Evolutionary conservation across 768 basidiomycete species (phyloP).

Genomic region (Suillus clintonianus): DNA sequence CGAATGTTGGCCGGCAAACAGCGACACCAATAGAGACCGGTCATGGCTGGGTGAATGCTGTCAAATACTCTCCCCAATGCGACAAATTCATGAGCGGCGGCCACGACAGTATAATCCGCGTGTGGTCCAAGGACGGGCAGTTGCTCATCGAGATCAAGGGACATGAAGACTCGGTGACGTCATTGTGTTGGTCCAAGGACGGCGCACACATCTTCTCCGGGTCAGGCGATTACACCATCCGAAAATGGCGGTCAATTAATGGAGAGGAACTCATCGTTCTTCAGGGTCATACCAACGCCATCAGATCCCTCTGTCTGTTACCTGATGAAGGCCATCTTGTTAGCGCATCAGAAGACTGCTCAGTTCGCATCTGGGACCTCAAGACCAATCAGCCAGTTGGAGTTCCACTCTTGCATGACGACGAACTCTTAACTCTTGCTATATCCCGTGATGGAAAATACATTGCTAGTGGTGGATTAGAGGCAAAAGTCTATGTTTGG

Average conservation of each 20-base stretch:
- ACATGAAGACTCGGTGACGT: neutral
- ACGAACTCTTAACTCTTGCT: too few relatives aligned
- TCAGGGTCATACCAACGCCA: neutral
- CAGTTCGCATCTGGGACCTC: neutral
- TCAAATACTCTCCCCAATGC: neutral
- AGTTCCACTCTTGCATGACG: too few relatives aligned
- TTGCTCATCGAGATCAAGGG: neutral
- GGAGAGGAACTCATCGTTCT: neutral
- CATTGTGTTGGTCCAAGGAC: neutral
- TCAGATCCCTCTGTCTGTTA: neutral
- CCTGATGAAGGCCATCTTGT: neutral
- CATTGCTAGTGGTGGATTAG: too few relatives aligned
- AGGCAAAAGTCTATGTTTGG: too few relatives aligned
- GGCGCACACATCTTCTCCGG: neutral
- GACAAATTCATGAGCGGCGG: neutral
- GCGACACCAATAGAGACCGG: neutral
- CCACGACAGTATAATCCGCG: neutral
- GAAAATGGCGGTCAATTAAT: neutral
- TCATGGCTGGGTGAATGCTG: neutral
- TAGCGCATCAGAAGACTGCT: neutral
- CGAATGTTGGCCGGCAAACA: slow-evolving; percentile 1
- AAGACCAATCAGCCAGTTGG: too few relatives aligned
- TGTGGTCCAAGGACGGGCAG: neutral
- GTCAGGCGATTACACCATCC: neutral
- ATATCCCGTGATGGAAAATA: too few relatives aligned